phyloP scores from a whole-genome alignment of 495 filamentous ascomycete genomes.

The Penicillium turbatum region DNA sequence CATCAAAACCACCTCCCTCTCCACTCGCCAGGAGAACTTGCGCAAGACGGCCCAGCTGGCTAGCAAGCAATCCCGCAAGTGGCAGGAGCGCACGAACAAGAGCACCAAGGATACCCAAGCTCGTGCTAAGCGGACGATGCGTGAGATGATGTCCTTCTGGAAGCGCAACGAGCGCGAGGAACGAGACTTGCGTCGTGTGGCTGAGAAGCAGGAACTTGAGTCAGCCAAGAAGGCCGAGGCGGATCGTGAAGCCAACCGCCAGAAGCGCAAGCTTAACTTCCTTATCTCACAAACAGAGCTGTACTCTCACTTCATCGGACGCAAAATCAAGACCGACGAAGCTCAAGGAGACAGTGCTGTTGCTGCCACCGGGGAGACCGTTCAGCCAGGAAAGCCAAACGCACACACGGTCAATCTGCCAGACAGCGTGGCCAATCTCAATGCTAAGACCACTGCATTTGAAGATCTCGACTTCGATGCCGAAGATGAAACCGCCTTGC shows the following conservation, averaged over 20 bases:
- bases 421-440: slow-evolving; percentile 53
- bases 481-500: slow-evolving; percentile 80
- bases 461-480: slow-evolving; percentile 94
- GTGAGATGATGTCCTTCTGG: slow-evolving; percentile 99
- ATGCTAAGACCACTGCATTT: slow-evolving; percentile 79
- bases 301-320: slow-evolving; percentile 98
- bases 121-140: slow-evolving; percentile 94
- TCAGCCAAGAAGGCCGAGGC: slow-evolving; percentile 95
- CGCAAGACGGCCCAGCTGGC: slow-evolving; percentile 97
- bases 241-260: slow-evolving; percentile 91
- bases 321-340: slow-evolving; percentile 96
- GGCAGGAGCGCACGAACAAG: slow-evolving; percentile 98
- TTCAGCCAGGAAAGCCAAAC: slow-evolving; percentile 41
- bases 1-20: slow-evolving; percentile 74
- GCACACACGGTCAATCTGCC: slow-evolving; percentile 53
- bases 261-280: slow-evolving; percentile 99
- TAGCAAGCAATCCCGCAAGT: slow-evolving; percentile 93
- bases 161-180: slow-evolving; percentile 98
- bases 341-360: slow-evolving; percentile 77
- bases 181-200: slow-evolving; percentile 85
- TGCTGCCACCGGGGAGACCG: slow-evolving; percentile 48
- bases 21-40: slow-evolving; percentile 82
- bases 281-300: slow-evolving; percentile 97
- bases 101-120: slow-evolving; percentile 96
- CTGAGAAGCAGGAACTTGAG: slow-evolving; percentile 94